Conservation (phyloP, 345 rosid genomes). For the Pistacia vera region DNA sequence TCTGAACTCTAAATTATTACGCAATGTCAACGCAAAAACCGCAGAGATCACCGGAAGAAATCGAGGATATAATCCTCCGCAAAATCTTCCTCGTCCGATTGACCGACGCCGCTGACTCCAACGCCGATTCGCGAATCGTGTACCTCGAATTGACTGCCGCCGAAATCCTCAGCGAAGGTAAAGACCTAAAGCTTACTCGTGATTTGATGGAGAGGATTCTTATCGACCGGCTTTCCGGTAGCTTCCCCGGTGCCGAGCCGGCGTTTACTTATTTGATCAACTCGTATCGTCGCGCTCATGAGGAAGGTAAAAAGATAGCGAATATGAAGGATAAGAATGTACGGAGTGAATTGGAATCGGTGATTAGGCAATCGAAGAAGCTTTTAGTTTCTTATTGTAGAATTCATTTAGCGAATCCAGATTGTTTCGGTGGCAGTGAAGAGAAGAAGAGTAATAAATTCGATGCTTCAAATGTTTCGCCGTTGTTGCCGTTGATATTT, state of each 20-base stretch:
- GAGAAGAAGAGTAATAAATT: conserved; percentile 24
- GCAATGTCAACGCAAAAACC: conserved; percentile 64
- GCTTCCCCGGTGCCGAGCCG: conserved; percentile 58
- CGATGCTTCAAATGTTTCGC: conserved; percentile 38
- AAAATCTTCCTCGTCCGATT: conserved; percentile 76
- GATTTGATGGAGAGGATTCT: conserved; percentile 78
- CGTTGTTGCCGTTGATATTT: conserved; percentile 68
- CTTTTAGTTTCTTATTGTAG: conserved; percentile 73
- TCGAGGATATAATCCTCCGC: conserved; percentile 89
- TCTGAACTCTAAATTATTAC: no score
- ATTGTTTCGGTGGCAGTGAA: conserved; percentile 8
- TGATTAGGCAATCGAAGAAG: conserved; percentile 65
- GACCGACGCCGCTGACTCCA: conserved; percentile 29
- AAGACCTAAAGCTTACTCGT: conserved; percentile 61
- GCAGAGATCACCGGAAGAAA: conserved; percentile 69
- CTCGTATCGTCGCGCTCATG: conserved; percentile 75
- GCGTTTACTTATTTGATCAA: conserved; percentile 72
- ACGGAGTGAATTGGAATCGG: conserved; percentile 65
- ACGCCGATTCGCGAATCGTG: conserved; percentile 50
- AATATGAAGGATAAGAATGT: conserved; percentile 80
- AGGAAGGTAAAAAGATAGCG: conserved; percentile 78
- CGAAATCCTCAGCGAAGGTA: conserved; percentile 94
- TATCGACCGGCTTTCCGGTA: conserved; percentile 81
- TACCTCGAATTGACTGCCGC: conserved; percentile 88
- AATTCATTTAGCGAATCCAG: conserved; percentile 82